These are phyloP conservation scores for Pulchroboletus neoregius DNA, from an alignment of 1,284 basidiomycete species.

Conservation along the genomic window DNA sequence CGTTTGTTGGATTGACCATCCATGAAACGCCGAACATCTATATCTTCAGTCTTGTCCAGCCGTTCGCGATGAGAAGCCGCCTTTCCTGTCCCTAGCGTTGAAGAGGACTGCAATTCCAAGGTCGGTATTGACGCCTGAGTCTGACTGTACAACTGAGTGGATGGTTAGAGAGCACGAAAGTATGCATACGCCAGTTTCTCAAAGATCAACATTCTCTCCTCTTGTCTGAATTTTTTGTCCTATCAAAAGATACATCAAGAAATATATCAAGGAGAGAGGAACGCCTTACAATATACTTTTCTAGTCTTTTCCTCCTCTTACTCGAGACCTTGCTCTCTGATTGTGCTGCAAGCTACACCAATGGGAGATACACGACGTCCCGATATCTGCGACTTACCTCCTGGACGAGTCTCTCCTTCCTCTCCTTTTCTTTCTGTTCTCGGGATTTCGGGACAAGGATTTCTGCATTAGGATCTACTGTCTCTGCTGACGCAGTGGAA, in stretches of 20 bases:
- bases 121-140: slow-evolving; percentile 65
- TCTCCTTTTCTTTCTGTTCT: slow-evolving; percentile 59
- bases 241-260: slow-evolving; percentile 28
- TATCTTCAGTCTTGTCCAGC: slow-evolving; percentile 57
- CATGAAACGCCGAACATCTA: slow-evolving; percentile 51
- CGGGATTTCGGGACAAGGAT: slow-evolving; percentile 56
- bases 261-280: background rate
- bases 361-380: slow-evolving; percentile 2
- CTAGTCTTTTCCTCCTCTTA: slow-evolving; percentile 77
- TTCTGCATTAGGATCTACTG: slow-evolving; percentile 54
- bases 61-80: slow-evolving; percentile 55
- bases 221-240: slow-evolving; percentile 86
- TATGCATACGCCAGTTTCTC: slow-evolving; percentile 69
- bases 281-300: slow-evolving; percentile 73
- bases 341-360: slow-evolving; percentile 49
- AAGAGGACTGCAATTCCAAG: slow-evolving; percentile 65
- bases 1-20: slow-evolving; percentile 47
- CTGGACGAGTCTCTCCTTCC: slow-evolving; percentile 54
- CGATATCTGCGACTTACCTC: slow-evolving; percentile 46
- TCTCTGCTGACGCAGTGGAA: slow-evolving; percentile 13
- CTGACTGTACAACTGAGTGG: slow-evolving; percentile 48
- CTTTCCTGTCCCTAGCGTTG: slow-evolving; percentile 74
- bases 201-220: slow-evolving; percentile 68
- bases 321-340: slow-evolving; percentile 67
- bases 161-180: background rate